phyloP scores from a whole-genome alignment of 495 filamentous ascomycete genomes.

The Filosporella fistucella region DNA sequence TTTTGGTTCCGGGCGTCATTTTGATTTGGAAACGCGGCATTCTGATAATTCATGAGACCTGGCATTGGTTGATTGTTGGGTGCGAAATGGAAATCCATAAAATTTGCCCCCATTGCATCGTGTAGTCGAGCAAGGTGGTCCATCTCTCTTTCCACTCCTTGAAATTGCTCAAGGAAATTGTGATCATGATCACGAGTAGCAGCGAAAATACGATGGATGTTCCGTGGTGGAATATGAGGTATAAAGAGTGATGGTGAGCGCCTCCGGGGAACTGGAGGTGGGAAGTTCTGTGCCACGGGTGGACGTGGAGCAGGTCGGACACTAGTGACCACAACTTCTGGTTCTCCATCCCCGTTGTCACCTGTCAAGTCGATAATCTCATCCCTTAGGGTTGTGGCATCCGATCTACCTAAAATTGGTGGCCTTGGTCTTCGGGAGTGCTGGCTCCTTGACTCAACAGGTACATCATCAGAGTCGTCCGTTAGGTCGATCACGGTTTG shows the following conservation, averaged over 20 bases:
- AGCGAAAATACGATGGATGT: neutral
- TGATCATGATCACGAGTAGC: neutral
- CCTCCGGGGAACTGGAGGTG: neutral
- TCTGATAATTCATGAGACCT: slow-evolving; percentile 26
- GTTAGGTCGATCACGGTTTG: slow-evolving; percentile 36
- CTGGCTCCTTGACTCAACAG: slow-evolving; percentile 11
- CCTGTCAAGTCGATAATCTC: slow-evolving; percentile 31
- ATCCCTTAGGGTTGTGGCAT: slow-evolving; percentile 21
- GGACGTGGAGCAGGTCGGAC: slow-evolving; percentile 3
- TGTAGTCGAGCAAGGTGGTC: neutral
- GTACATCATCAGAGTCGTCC: slow-evolving; percentile 29
- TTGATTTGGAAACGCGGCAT: slow-evolving; percentile 23
- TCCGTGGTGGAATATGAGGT: slow-evolving; percentile 1
- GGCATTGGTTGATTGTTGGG: slow-evolving; percentile 19
- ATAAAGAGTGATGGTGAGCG: slow-evolving; percentile 19
- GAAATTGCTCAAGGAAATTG: neutral
- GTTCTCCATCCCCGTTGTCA: slow-evolving; percentile 20
- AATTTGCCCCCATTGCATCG: neutral
- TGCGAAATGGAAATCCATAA: neutral
- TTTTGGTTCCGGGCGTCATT: no score
- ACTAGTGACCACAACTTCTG: slow-evolving; percentile 11
- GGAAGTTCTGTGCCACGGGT: neutral
- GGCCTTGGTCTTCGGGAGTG: slow-evolving; percentile 25
- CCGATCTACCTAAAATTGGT: slow-evolving; percentile 19
- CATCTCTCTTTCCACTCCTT: neutral